Evolutionary conservation across 345 rosid genomes (phyloP), one percentile per base, ranked within the genome.

Genomic region (Nasturtium officinale): DNA sequence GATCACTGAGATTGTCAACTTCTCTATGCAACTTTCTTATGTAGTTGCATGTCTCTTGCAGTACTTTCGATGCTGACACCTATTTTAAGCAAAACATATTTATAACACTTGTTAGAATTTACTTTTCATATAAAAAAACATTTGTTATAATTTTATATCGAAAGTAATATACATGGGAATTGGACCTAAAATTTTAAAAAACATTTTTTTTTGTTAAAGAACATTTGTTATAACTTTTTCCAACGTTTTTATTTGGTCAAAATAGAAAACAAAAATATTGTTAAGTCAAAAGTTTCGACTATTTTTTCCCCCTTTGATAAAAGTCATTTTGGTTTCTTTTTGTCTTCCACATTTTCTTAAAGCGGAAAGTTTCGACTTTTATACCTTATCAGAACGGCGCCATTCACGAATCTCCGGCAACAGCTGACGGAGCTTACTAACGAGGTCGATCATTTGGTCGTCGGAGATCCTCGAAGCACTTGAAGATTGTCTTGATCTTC

Each of bases 31-130:
- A 79, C 62, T 65, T 87, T 72, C 87, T 82, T 20, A 92, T 89
- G 66, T 87, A 88, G 82, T 77, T 82, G 79, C 96, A 92, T 23
- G 92, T 89, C 82, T 92, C 96, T 51, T 88, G 89, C n/a, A 92
- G 64, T 63, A 92, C 89, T 72, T 80, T 90, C 0, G 98, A 87
- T 55, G 95, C 87, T 15, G 90, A 82, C 4, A 79, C 87, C 98
- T 90, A 46, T 25, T 30, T 53, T 45, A 9, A 67, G 2, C 76
- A n/a, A n/a, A n/a, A 60, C n/a, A 13, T 40, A 48, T 28, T 15
- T 3, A 18, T 47, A 8, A 9, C 12, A 17, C 5, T 9, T 18
- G 62, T 58, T 33, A 58, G 26, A 40, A 16, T 26, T 26, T 23
- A 23, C 25, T 23, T 23, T 23, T 1, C 25, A 23, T 23, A 23